A percentile compares a stretch with the other conserved stretches of the same genome.
These are phyloP conservation scores for Plasmodium sp. DNA, from an alignment of 169 alveolate genomes.

Conservation along the genomic window DNA sequence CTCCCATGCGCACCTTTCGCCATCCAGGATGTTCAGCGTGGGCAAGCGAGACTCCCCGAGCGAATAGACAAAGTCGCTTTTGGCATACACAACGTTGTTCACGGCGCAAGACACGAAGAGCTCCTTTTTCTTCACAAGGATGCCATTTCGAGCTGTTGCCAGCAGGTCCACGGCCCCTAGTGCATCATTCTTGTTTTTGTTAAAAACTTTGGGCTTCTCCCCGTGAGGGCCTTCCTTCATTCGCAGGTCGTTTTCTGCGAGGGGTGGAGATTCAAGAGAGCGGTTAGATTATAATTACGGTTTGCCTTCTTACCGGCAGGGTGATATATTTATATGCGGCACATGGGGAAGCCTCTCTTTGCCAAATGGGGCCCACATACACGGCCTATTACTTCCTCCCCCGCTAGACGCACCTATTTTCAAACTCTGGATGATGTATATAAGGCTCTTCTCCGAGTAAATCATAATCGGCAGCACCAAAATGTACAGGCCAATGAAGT, in stretches of 20 bases:
- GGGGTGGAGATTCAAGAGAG: not conserved
- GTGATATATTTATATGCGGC: not conserved
- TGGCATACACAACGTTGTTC: slow-evolving; percentile 61
- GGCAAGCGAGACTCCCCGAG: slow-evolving; percentile 20
- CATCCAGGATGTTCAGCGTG: slow-evolving; percentile 59
- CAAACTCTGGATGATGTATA: slow-evolving; percentile 71
- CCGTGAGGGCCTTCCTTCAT: slow-evolving; percentile 5
- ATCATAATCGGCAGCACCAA: slow-evolving; percentile 71
- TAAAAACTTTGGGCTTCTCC: slow-evolving; percentile 67
- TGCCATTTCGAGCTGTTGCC: slow-evolving; percentile 65
- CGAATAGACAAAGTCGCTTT: slow-evolving; percentile 18
- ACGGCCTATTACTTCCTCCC: not conserved
- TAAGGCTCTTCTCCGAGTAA: slow-evolving; percentile 69
- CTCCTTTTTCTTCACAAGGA: slow-evolving; percentile 61
- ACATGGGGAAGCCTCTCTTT: not conserved
- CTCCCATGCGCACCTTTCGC: slow-evolving; percentile 37
- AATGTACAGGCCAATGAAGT: slow-evolving; percentile 63
- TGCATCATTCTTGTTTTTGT: slow-evolving; percentile 67
- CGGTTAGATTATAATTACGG: not conserved
- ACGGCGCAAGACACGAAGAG: slow-evolving; percentile 39
- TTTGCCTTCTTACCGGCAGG: not conserved
- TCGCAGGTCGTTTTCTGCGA: slow-evolving; percentile 48
- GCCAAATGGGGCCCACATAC: not conserved
- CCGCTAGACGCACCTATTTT: slow-evolving; percentile 45
- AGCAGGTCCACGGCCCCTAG: slow-evolving; percentile 65